A percentile compares a stretch with the other conserved stretches of the same genome.
Conservation (phyloP, 768 basidiomycete genomes). For the Pholiota conissans region DNA sequence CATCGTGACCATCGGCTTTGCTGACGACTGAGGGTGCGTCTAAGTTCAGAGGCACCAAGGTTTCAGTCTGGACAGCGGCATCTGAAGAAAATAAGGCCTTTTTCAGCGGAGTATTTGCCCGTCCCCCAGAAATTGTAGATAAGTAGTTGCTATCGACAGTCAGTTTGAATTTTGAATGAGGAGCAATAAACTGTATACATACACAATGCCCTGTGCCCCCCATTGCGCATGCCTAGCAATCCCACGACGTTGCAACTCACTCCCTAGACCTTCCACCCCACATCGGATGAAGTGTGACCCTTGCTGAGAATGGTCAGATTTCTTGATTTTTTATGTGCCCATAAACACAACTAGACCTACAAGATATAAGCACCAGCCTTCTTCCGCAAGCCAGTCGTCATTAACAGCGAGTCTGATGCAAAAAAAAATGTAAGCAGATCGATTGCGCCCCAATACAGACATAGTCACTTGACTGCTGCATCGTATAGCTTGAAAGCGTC, state of each 20-base stretch:
- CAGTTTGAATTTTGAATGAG: background rate
- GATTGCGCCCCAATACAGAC: background rate
- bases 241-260: conserved; percentile 65
- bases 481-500: conserved; percentile 71
- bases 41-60: conserved; percentile 24
- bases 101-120: conserved; percentile 49
- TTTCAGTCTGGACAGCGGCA: conserved; percentile 65
- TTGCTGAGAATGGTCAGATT: conserved; percentile 55
- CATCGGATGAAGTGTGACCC: conserved; percentile 67
- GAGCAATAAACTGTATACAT: conserved; percentile 23
- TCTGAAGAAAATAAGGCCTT: conserved; percentile 58
- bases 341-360: conserved; percentile 29
- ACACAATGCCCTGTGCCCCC: conserved; percentile 76
- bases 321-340: background rate
- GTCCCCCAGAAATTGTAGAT: conserved; percentile 42
- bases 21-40: conserved; percentile 26
- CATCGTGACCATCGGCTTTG: conserved; percentile 41
- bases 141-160: conserved; percentile 44
- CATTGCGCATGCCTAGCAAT: conserved; percentile 67
- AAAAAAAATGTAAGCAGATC: background rate
- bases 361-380: conserved; percentile 68
- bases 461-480: conserved; percentile 58
- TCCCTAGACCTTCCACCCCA: conserved; percentile 65
- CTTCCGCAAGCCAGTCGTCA: conserved; percentile 72
- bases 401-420: conserved; percentile 55